Percentiles rank a stretch among this genome's conserved stretches.
Evolutionary conservation across 2,329 filamentous ascomycete species (phyloP).

Genomic region (Epichloe sylvatica): DNA sequence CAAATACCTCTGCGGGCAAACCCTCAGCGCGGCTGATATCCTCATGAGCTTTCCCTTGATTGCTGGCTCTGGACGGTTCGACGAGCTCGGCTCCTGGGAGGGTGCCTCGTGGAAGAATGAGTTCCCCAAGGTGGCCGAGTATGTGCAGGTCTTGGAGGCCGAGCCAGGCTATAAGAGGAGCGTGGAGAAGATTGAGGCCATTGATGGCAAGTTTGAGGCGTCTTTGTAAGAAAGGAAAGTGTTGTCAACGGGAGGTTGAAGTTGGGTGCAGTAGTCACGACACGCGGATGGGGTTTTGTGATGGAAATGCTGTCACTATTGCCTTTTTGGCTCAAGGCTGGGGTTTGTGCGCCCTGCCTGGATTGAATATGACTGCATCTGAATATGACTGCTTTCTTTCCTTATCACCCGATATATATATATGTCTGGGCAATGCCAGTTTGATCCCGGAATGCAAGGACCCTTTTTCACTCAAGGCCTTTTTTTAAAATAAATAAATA

Average conservation of each 20-base stretch:
- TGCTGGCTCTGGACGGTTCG: slow-evolving; percentile 25
- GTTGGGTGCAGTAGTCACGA: background rate
- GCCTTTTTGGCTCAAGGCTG: too few species aligned
- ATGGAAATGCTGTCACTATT: too few species aligned
- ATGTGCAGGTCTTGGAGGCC: slow-evolving; percentile 29
- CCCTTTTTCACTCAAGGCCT: too few species aligned
- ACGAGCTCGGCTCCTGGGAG: slow-evolving; percentile 28
- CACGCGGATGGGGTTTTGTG: background rate
- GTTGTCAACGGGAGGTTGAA: background rate
- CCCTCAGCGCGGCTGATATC: slow-evolving; percentile 39
- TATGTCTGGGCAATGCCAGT: too few species aligned
- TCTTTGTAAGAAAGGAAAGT: slow-evolving; percentile 3
- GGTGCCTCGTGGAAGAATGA: slow-evolving; percentile 23
- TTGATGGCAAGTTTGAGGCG: slow-evolving; percentile 27
- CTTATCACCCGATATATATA: too few species aligned
- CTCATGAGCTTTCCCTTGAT: slow-evolving; percentile 40
- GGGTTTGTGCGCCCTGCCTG: too few species aligned
- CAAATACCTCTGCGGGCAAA: slow-evolving; percentile 34
- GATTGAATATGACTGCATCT: too few species aligned
- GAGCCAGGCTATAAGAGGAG: slow-evolving; percentile 35
- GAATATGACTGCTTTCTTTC: too few species aligned
- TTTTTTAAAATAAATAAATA: too few species aligned
- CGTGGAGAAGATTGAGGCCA: slow-evolving; percentile 33
- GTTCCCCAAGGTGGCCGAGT: slow-evolving; percentile 33
- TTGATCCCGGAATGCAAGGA: too few species aligned